These are phyloP conservation scores for Phytophthora hibernalis DNA, from an alignment of 352 stramenopile species.

Conservation along the genomic window DNA sequence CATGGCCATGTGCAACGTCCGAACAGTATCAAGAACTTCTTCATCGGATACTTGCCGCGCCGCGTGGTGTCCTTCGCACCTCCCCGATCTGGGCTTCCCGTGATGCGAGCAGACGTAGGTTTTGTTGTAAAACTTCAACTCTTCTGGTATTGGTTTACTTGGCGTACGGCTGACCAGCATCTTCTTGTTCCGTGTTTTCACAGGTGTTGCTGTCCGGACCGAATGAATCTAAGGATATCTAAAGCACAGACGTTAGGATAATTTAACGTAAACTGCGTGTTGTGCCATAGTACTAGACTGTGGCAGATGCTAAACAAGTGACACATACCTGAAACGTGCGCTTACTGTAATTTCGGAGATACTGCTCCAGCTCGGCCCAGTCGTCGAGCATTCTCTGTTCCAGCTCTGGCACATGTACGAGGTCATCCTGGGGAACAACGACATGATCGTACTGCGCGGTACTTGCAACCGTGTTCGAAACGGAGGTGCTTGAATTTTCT, in stretches of 20 bases:
- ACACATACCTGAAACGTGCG: neutral
- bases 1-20: no score
- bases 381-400: no score
- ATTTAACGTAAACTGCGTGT: neutral
- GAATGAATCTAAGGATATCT: neutral
- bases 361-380: no score
- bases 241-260: neutral
- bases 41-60: neutral
- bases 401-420: no score
- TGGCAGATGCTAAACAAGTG: neutral
- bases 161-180: no score
- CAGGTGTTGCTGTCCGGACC: neutral
- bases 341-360: no score
- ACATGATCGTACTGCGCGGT: no score
- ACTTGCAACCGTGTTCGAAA: no score
- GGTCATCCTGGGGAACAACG: no score
- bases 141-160: neutral
- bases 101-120: slow-evolving; percentile 6
- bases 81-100: neutral
- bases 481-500: no score
- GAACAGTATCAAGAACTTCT: neutral
- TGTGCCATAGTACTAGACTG: neutral
- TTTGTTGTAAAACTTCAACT: slow-evolving; percentile 5
- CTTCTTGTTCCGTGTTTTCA: no score
- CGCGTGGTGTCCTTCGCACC: neutral